Evolutionary conservation across 768 basidiomycete genomes (phyloP).

Genomic region (Suillus subalutaceus): DNA sequence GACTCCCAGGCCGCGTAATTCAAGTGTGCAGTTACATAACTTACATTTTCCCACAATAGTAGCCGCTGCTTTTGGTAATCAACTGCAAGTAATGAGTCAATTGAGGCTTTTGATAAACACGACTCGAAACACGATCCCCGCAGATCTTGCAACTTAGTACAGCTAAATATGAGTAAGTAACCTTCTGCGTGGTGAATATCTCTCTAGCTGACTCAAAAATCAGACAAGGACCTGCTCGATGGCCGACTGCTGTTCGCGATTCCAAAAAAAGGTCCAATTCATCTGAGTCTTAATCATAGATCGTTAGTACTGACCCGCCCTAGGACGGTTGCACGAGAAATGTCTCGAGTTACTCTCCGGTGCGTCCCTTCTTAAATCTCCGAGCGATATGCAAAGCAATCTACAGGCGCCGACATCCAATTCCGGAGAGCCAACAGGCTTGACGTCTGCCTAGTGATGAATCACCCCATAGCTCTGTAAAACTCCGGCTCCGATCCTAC

Average conservation of each 20-base stretch:
- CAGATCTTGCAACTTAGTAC: background rate
- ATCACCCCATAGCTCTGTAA: constrained; percentile 92
- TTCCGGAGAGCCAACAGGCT: constrained; percentile 86
- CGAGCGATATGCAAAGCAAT: background rate
- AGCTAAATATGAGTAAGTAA: constrained; percentile 28
- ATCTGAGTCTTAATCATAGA: constrained; percentile 3
- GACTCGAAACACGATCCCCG: background rate
- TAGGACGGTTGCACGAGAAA: constrained; percentile 90
- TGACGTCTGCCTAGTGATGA: constrained; percentile 92
- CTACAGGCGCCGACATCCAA: constrained; percentile 89
- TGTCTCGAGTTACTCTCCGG: constrained; percentile 85
- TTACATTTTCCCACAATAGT: constrained; percentile 6
- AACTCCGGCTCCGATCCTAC: constrained; percentile 29
- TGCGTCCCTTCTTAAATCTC: constrained; percentile 33
- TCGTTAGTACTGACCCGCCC: background rate
- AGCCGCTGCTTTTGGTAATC: constrained; percentile 10
- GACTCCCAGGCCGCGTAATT: constrained; percentile 19
- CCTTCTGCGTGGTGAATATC: rapidly evolving
- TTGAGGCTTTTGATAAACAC: background rate
- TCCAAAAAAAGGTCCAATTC: constrained; percentile 86
- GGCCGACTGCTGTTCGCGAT: constrained; percentile 92
- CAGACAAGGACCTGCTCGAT: constrained; percentile 77
- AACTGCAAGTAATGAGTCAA: background rate
- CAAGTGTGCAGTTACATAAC: background rate
- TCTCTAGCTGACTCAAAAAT: background rate